Evolutionary conservation across 139 green algal species (phyloP).

Genomic region (Astrephomene gubernaculifera): DNA sequence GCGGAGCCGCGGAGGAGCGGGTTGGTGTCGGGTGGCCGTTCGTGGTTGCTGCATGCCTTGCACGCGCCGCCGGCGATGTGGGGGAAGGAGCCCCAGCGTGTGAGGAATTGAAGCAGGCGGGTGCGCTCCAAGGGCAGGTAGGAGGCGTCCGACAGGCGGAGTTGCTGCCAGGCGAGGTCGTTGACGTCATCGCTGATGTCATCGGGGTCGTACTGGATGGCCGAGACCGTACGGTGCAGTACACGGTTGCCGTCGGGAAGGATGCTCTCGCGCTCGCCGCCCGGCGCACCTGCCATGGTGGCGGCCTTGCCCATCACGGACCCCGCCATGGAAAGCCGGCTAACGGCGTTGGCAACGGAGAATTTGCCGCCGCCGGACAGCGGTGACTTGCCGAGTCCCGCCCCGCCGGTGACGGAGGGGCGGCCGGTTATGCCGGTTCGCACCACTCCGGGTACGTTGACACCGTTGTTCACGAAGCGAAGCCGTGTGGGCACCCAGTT

Average conservation of each 20-base stretch:
- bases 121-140: constrained; percentile 59
- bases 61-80: constrained; percentile 51
- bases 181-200: constrained; percentile 35
- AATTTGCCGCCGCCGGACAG: too few relatives aligned
- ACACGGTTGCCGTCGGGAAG: constrained; percentile 10
- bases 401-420: too few relatives aligned
- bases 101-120: constrained; percentile 51
- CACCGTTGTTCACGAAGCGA: too few relatives aligned
- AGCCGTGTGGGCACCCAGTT: too few relatives aligned
- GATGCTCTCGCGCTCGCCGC: background rate
- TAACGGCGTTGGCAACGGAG: too few relatives aligned
- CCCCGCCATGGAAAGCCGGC: too few relatives aligned
- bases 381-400: too few relatives aligned
- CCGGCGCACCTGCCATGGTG: background rate
- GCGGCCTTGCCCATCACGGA: too few relatives aligned
- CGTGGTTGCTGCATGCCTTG: constrained; percentile 32
- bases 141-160: constrained; percentile 46
- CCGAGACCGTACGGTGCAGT: constrained; percentile 37
- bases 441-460: too few relatives aligned
- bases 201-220: constrained; percentile 48
- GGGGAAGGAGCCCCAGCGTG: constrained; percentile 57
- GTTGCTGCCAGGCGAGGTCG: constrained; percentile 54
- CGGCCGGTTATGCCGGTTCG: too few relatives aligned
- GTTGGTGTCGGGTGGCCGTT: constrained; percentile 41
- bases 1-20: constrained; percentile 26